Evolutionary conservation across 2,329 filamentous ascomycete genomes (phyloP).

Genomic region (Allantophomopsis lycopodina): DNA sequence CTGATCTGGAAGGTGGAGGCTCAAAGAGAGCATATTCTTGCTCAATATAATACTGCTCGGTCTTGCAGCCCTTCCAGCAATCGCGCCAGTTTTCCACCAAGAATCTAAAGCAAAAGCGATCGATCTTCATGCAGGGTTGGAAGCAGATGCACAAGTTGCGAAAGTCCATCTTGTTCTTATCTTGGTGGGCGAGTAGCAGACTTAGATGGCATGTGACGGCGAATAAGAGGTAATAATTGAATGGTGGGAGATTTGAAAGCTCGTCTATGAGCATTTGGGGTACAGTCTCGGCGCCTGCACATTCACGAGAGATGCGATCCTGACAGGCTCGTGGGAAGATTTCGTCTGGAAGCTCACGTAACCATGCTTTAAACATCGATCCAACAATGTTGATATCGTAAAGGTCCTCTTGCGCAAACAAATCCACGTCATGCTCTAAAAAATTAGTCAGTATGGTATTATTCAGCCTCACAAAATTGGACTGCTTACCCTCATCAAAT

Average conservation of each 20-base stretch:
- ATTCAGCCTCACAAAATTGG: not conserved
- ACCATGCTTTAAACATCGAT: slow-evolving; percentile 92
- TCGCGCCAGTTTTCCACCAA: slow-evolving; percentile 90
- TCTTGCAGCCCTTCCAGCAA: slow-evolving; percentile 94
- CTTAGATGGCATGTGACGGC: slow-evolving; percentile 95
- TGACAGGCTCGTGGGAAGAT: slow-evolving; percentile 80
- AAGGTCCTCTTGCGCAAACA: slow-evolving; percentile 75
- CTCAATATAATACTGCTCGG: slow-evolving; percentile 67
- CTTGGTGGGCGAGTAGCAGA: slow-evolving; percentile 76
- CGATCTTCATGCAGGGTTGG: slow-evolving; percentile 92
- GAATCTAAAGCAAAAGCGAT: slow-evolving; percentile 90
- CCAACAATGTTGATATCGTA: slow-evolving; percentile 96
- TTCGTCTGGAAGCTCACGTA: slow-evolving; percentile 87
- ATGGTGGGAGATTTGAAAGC: slow-evolving; percentile 84
- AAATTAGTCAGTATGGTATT: slow-evolving; percentile 4
- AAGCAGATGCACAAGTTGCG: slow-evolving; percentile 94
- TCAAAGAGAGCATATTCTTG: slow-evolving; percentile 51
- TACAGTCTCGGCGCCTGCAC: slow-evolving; percentile 63
- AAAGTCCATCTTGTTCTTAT: slow-evolving; percentile 98
- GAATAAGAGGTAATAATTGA: slow-evolving; percentile 95
- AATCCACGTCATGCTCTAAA: slow-evolving; percentile 75
- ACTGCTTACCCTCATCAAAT: slow-evolving; percentile 63
- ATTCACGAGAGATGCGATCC: slow-evolving; percentile 66
- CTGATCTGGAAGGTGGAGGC: slow-evolving; percentile 29
- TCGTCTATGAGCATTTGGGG: slow-evolving; percentile 82